Evolutionary conservation across 2,329 filamentous ascomycete genomes (phyloP).

Genomic region (Pyricularia pennisetigena): DNA sequence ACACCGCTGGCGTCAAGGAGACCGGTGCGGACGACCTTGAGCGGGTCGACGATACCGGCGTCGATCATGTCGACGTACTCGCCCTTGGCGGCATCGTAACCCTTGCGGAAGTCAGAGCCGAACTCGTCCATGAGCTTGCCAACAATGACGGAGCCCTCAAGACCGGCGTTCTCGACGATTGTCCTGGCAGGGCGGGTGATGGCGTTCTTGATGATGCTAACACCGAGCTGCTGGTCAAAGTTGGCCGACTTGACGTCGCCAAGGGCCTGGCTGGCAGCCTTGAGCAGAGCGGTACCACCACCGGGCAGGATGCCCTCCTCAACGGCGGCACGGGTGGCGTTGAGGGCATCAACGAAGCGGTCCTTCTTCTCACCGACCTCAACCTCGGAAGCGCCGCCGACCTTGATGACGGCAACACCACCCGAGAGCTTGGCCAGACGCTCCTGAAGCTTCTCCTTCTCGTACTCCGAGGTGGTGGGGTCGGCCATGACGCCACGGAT

Average conservation of each 20-base stretch:
- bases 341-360: conserved; percentile 94
- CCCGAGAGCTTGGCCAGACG: conserved; percentile 98
- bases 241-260: conserved; percentile 76
- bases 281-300: conserved; percentile 95
- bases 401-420: conserved; percentile 98
- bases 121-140: conserved; percentile 97
- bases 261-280: conserved; percentile 87
- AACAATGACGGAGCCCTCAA: conserved; percentile 91
- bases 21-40: conserved; percentile 98
- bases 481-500: conserved; percentile 95
- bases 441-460: conserved; percentile 99
- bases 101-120: conserved; percentile 90
- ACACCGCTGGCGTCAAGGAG: conserved; percentile 93
- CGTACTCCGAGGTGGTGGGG: conserved; percentile 92
- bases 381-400: conserved; percentile 93
- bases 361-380: conserved; percentile 99
- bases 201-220: conserved; percentile 94
- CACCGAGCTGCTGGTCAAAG: conserved; percentile 98
- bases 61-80: conserved; percentile 99
- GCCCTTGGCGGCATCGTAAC: conserved; percentile 92
- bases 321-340: conserved; percentile 94
- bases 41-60: conserved; percentile 93
- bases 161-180: conserved; percentile 95
- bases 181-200: conserved; percentile 91
- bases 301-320: conserved; percentile 98